Base-by-base conservation (phyloP, 495 filamentous ascomycete genomes). In the Endocarpon pusillum region DNA sequence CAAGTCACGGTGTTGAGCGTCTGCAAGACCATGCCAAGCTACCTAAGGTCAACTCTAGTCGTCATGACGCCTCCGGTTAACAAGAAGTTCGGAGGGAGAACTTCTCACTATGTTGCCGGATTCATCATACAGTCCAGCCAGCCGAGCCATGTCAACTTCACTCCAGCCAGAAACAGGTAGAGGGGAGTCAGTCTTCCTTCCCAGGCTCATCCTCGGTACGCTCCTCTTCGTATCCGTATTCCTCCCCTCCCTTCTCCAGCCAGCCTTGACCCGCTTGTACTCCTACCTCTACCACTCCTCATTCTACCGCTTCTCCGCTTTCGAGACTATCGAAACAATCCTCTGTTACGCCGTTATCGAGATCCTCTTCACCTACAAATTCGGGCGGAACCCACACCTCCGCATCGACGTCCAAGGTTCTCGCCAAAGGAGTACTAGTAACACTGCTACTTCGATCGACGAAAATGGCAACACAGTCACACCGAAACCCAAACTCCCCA, bases 251-350 rank as follows among this genome's bases (percentile, higher is more conserved):
- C 4, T 50, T 6, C 46, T 52, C 20, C 43, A 51, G 31, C 43
- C 37, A 9, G 2, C 32, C 3, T 39, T 51, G n/a, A 39, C 40
- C 12, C 18, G 1, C 15, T 12, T 49, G 6, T 55, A 40, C 28
- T 23, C 24, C 14, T 33, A 19, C 15, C 45, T 55, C 25, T 26
- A 25, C 22, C 8, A 33, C 3, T 43, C 37, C 14, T 21, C 34
- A 5, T 6, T 53, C 8, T 55, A 52, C 35, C 25, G 24, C 9
- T 37, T 33, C 22, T 55, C 52, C 3, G 47, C 36, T 4, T 55
- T 53, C 33, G 52, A 55, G 25, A 55, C 52, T 0, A 8, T 51
- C 22, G 44, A 42, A 42, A 55, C 51, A 1, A 41, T 55, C 33
- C 24, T 53, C 15, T 20, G 42, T 24, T 55, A 55, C 32, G 42